These are phyloP conservation scores for Cylindrotheca fusiformis DNA, from an alignment of 108 stramenopile genomes.

Conservation along the genomic window DNA sequence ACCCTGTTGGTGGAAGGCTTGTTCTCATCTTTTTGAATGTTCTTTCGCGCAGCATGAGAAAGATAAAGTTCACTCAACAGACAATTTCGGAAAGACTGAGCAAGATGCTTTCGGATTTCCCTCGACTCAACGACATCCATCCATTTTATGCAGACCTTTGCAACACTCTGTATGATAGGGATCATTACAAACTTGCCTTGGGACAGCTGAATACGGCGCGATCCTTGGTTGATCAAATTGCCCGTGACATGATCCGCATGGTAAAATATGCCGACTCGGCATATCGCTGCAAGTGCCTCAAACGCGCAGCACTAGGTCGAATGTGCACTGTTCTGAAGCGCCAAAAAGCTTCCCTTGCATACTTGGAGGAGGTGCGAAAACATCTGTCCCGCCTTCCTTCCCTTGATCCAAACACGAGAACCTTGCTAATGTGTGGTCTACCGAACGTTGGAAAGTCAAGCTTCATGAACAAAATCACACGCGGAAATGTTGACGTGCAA, in stretches of 20 bases:
- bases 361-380: constrained; percentile 98
- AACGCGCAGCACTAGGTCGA: constrained; percentile 97
- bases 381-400: constrained; percentile 97
- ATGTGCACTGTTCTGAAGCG: constrained; percentile 98
- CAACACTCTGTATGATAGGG: constrained; percentile 98
- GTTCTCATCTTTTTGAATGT: not conserved
- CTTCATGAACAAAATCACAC: constrained; percentile 99
- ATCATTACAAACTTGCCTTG: constrained; percentile 99
- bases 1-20: not conserved
- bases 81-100: constrained; percentile 92
- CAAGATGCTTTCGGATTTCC: constrained; percentile 92
- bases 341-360: constrained; percentile 92
- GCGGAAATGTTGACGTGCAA: constrained; percentile 99
- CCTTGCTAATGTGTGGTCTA: constrained; percentile 94
- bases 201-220: constrained; percentile 98
- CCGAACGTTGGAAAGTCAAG: constrained; percentile 98
- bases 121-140: constrained; percentile 98
- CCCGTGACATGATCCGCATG: constrained; percentile 96
- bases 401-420: constrained; percentile 98
- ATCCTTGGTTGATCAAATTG: constrained; percentile 86
- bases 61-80: constrained; percentile 99
- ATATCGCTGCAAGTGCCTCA: constrained; percentile 98
- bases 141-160: constrained; percentile 99
- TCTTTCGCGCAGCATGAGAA: constrained; percentile 84
- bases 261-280: constrained; percentile 98